Conservation (phyloP, 495 filamentous ascomycete genomes). For the Barbatosphaeria neglecta region DNA sequence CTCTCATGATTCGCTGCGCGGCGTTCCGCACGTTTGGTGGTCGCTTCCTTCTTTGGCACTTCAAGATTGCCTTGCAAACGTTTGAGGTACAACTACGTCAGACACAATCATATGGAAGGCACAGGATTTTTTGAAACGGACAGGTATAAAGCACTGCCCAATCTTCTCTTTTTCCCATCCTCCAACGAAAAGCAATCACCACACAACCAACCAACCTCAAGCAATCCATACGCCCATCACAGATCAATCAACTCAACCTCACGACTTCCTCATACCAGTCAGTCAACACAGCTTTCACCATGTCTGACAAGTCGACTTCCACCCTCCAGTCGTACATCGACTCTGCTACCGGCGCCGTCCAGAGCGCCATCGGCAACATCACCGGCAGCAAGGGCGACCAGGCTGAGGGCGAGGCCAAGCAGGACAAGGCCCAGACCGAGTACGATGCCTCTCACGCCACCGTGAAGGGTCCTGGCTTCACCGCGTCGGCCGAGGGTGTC, state of each 20-base stretch:
- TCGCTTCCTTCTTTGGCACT: too few relatives aligned
- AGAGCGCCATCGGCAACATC: conserved; percentile 57
- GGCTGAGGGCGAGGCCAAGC: conserved; percentile 43
- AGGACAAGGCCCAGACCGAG: conserved; percentile 49
- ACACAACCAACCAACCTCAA: neutral
- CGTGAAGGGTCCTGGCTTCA: conserved; percentile 56
- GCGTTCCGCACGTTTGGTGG: too few relatives aligned
- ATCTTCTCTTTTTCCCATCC: neutral
- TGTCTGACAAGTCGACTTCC: conserved; percentile 63
- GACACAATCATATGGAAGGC: neutral
- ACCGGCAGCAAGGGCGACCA: conserved; percentile 64
- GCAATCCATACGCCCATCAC: neutral
- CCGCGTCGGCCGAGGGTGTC: conserved; percentile 57
- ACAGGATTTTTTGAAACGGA: too few relatives aligned
- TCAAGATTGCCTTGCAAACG: too few relatives aligned
- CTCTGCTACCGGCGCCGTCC: conserved; percentile 59
- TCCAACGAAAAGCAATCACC: neutral
- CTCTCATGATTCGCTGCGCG: too few relatives aligned
- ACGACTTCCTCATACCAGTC: neutral
- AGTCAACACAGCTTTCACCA: conserved; percentile 21
- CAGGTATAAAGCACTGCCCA: conserved; percentile 1
- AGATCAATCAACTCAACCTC: conserved; percentile 1
- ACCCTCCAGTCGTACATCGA: conserved; percentile 75
- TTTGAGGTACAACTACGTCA: neutral
- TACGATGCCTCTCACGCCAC: conserved; percentile 60